phyloP scores from a whole-genome alignment of 768 basidiomycete genomes.

The Agrocybe praecox region DNA sequence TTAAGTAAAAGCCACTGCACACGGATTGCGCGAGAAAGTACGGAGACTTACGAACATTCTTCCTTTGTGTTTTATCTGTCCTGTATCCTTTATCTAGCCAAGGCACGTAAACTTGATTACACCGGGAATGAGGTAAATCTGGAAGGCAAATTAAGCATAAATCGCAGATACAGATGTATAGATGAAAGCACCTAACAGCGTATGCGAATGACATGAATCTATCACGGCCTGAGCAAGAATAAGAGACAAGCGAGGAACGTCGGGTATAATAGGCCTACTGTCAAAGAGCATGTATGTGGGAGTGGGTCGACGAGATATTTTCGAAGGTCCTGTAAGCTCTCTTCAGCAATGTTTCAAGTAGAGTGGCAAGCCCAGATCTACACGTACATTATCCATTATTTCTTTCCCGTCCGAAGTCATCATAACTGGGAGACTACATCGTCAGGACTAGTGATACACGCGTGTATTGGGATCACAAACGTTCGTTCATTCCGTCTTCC shows the following conservation, averaged over 20 bases:
- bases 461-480: constrained; percentile 27
- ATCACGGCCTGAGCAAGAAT: constrained; percentile 26
- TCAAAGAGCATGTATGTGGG: constrained; percentile 34
- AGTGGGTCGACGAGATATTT: constrained; percentile 34
- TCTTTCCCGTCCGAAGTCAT: constrained; percentile 35
- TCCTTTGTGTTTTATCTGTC: constrained; percentile 33
- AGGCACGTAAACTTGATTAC: constrained; percentile 46
- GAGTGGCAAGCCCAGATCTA: too few relatives aligned
- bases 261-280: constrained; percentile 25
- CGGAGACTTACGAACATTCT: constrained; percentile 27
- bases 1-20: background rate
- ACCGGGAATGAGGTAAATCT: constrained; percentile 45
- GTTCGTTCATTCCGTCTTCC: constrained; percentile 54
- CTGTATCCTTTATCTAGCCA: constrained; percentile 46
- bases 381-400: constrained; percentile 42
- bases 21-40: too few relatives aligned
- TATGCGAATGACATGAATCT: constrained; percentile 42
- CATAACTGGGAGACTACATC: constrained; percentile 30
- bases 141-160: background rate
- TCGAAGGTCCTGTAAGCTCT: constrained; percentile 30
- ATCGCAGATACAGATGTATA: background rate
- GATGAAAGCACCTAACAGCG: constrained; percentile 34
- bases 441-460: background rate
- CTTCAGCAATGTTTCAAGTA: background rate
- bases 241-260: background rate